phyloP scores from a whole-genome alignment of 202 grass and related monocot genomes.

The Musa balbisiana region DNA sequence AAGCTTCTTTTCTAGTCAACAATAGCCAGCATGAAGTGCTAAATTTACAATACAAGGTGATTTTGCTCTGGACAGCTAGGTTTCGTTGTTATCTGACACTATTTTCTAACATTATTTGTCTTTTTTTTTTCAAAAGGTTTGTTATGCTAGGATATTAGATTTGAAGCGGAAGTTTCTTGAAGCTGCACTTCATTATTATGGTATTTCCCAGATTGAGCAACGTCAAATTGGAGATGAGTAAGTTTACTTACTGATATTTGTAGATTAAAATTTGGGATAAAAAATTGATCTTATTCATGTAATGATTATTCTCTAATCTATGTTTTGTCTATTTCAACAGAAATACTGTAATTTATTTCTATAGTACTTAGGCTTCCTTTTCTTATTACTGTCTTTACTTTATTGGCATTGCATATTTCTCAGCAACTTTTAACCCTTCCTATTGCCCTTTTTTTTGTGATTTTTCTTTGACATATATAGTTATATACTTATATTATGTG shows the following conservation, averaged over 20 bases:
- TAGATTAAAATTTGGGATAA: background rate
- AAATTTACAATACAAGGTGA: conserved; percentile 90
- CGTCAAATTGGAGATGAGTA: conserved; percentile 96
- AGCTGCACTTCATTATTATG: conserved; percentile 92
- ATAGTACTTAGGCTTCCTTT: background rate
- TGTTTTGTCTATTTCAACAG: background rate
- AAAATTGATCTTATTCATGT: background rate
- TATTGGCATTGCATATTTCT: background rate
- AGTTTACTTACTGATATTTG: conserved; percentile 23
- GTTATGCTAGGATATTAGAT: conserved; percentile 97
- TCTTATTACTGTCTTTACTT: background rate
- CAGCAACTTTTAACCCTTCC: background rate
- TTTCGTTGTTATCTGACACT: background rate
- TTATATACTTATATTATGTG: background rate
- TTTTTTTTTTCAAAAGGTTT: conserved; percentile 50
- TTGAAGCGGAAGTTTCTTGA: conserved; percentile 92
- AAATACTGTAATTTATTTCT: background rate
- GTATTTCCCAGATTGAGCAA: conserved; percentile 97
- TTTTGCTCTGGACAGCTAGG: conserved; percentile 7
- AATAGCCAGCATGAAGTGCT: conserved; percentile 82
- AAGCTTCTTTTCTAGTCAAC: conserved; percentile 98
- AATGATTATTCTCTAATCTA: background rate
- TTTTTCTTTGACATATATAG: background rate
- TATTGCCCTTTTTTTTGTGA: background rate
- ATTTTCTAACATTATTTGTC: conserved; percentile 2